phyloP scores from a whole-genome alignment of 2,329 filamentous ascomycete species.

The Spiromastix sp. region DNA sequence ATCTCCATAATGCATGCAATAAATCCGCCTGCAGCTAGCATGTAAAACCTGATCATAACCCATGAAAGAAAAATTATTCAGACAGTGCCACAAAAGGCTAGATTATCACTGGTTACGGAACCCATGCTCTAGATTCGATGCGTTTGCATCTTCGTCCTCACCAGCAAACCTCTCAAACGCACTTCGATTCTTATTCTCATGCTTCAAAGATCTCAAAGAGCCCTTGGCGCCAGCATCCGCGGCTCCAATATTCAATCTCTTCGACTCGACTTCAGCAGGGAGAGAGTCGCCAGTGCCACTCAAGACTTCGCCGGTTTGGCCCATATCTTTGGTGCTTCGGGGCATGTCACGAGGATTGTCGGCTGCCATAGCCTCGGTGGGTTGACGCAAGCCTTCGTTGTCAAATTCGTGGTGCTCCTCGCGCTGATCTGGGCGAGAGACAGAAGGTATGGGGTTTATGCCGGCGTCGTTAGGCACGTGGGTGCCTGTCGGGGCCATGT shows the following conservation, averaged over 20 bases:
- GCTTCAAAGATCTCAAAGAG: constrained; percentile 28
- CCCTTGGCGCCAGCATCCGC: constrained; percentile 28
- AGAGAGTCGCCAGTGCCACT: constrained; percentile 32
- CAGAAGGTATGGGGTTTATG: constrained; percentile 37
- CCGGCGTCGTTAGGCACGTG: constrained; percentile 38
- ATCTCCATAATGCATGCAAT: no score
- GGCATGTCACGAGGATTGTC: constrained; percentile 41
- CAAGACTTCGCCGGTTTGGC: constrained; percentile 26
- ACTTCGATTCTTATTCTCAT: constrained; percentile 26
- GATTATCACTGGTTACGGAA: no score
- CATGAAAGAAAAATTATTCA: no score
- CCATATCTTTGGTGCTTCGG: constrained; percentile 24
- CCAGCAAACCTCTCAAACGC: constrained; percentile 27
- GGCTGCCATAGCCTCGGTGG: constrained; percentile 31
- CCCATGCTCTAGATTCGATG: constrained; percentile 21
- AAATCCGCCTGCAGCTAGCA: no score
- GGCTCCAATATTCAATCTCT: constrained; percentile 24
- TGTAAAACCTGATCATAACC: no score
- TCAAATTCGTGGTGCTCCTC: constrained; percentile 22
- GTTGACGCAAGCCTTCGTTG: constrained; percentile 25
- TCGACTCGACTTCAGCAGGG: constrained; percentile 28
- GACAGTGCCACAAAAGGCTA: no score
- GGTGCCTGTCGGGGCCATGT: constrained; percentile 30
- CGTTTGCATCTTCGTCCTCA: constrained; percentile 25
- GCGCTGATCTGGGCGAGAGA: constrained; percentile 38